These are phyloP conservation scores for Kwoniella heveanensis DNA, from an alignment of 768 basidiomycete genomes.

Conservation along the genomic window DNA sequence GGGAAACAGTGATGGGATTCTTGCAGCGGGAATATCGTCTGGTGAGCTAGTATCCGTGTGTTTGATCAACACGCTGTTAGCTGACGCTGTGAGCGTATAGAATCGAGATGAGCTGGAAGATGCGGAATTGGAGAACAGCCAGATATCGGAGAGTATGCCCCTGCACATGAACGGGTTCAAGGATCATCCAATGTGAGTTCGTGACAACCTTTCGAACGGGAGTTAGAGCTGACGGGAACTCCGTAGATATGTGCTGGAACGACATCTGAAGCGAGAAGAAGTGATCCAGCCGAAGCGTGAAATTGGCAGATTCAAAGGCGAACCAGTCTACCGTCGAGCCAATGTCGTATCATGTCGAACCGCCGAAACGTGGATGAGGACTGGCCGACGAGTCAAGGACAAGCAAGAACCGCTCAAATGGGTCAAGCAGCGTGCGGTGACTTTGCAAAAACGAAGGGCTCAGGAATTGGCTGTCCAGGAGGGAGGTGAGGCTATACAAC, in stretches of 20 bases:
- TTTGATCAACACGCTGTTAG: not conserved
- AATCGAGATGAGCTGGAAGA: constrained; percentile 92
- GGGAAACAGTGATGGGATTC: constrained; percentile 68
- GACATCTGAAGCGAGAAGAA: constrained; percentile 86
- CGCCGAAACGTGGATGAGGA: constrained; percentile 91
- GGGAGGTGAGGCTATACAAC: constrained; percentile 66
- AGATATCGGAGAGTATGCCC: constrained; percentile 90
- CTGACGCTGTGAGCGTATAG: constrained; percentile 59
- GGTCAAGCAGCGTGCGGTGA: constrained; percentile 81
- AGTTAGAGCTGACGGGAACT: not conserved
- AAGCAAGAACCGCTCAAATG: constrained; percentile 85
- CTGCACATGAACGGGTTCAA: constrained; percentile 88
- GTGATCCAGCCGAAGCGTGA: constrained; percentile 74
- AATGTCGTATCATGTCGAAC: constrained; percentile 84
- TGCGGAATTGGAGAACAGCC: constrained; percentile 74
- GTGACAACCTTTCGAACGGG: not conserved
- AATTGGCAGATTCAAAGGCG: constrained; percentile 88
- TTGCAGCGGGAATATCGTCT: constrained; percentile 78
- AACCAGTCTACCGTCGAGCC: constrained; percentile 83
- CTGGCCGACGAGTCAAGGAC: constrained; percentile 71
- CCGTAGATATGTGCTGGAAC: constrained; percentile 73
- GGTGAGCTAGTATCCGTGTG: constrained; percentile 60
- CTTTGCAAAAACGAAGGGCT: constrained; percentile 75
- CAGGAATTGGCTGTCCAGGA: constrained; percentile 64
- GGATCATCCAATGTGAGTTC: constrained; percentile 80